Percentiles rank a stretch among this genome's conserved stretches.
Conservation (phyloP, 441 rosid species). For the Croton setiger region DNA sequence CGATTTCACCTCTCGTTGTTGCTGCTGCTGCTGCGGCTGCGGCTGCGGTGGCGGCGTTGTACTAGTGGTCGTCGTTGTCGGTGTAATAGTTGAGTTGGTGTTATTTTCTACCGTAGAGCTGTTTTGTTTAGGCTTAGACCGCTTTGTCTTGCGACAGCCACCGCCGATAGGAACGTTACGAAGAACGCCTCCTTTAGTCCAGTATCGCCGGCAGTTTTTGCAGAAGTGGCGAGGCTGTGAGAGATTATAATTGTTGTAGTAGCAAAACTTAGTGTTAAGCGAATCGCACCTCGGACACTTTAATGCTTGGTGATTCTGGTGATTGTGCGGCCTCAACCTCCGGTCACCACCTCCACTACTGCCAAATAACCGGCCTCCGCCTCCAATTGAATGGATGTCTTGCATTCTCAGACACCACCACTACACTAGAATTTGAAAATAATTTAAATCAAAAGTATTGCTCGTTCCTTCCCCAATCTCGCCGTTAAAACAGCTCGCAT, state of each 20-base stretch:
- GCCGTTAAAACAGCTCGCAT: background rate
- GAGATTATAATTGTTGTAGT: slow-evolving; percentile 92
- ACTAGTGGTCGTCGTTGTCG: slow-evolving; percentile 8
- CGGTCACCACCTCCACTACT: slow-evolving; percentile 52
- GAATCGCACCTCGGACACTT: slow-evolving; percentile 94
- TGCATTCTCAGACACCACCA: slow-evolving; percentile 34
- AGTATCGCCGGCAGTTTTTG: slow-evolving; percentile 85
- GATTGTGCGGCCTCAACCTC: slow-evolving; percentile 61
- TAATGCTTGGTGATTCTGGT: slow-evolving; percentile 58
- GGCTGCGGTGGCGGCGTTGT: slow-evolving; percentile 12
- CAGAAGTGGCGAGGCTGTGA: slow-evolving; percentile 97
- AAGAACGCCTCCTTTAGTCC: slow-evolving; percentile 94
- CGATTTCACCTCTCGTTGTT: slow-evolving; percentile 27
- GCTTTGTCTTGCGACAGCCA: slow-evolving; percentile 82
- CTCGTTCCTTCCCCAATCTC: background rate
- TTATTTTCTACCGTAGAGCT: slow-evolving; percentile 17
- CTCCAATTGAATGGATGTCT: slow-evolving; percentile 46
- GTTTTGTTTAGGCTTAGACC: slow-evolving; percentile 44
- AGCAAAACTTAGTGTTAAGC: slow-evolving; percentile 82
- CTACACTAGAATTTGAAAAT: background rate
- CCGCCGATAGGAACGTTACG: slow-evolving; percentile 94
- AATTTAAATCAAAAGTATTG: background rate
- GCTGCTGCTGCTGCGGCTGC: slow-evolving; percentile 4
- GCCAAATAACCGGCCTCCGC: slow-evolving; percentile 29
- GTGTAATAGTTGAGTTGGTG: slow-evolving; percentile 14